Evolutionary conservation across 1,284 basidiomycete genomes (phyloP), one percentile per base, ranked within the genome.

Genomic region (Papiliotrema terrestris): DNA sequence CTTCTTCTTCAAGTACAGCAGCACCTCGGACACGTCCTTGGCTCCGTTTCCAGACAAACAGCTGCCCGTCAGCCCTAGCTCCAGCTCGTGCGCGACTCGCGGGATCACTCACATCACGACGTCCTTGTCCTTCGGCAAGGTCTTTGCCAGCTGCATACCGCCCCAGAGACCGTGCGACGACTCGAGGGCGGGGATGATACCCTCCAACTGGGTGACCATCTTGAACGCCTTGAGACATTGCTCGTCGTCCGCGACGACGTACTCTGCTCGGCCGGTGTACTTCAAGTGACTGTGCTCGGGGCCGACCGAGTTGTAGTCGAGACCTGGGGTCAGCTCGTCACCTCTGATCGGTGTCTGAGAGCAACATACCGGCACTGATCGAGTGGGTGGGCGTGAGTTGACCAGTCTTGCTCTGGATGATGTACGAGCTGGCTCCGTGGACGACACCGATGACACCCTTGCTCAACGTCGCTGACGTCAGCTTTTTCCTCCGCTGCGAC

Each of bases 281-380:
- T 98, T 98, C 72, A 99, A 80, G 87, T 88, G 96, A 47, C 94
- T 88, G 74, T 98, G 95, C 77, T 99, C 95, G 8, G 96, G 96
- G 15, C 96, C 96, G 51, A 98, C 96, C 73, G 59, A 80, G 71
- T 68, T 68, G 60, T 77, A 78, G 65, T 77, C 76, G 55, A 73
- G 66, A 55, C 75, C 73, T 53, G 55, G 36, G 17, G 25, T 56
- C 15, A 45, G 53, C 39, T 8, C n/a, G 41, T 39, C 42, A 29
- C 29, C 91, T 92, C 75, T 92, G 89, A 45, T 96, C 80, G 25
- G 1, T 13, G 22, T 8, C 46, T 4, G 14, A n/a, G 37, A 35
- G 13, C 9, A 17, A 60, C 67, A 48, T 38, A 38, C 95, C 96
- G 49, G 96, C 95, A 66, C 89, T 93, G 76, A 99, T 89, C 19